Evolutionary conservation across 306 rosid genomes (phyloP).

Genomic region (Gastrolobium bilobum): DNA sequence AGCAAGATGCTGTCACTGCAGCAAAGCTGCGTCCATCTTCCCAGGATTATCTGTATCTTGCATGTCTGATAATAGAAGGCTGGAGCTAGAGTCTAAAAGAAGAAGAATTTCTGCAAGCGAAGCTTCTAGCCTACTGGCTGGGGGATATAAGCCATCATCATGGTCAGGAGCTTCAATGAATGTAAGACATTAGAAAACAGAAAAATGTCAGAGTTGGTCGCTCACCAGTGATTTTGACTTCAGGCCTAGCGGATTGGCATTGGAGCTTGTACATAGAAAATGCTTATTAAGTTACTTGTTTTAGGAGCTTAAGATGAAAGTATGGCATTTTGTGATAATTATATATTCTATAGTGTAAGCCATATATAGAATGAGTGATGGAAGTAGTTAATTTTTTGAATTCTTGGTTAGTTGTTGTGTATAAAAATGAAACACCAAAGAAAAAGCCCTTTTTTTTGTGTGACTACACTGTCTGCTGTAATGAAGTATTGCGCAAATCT

Average conservation of each 20-base stretch:
- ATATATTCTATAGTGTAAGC: background rate
- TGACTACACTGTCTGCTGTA: no score
- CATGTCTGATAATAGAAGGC: slow-evolving; percentile 52
- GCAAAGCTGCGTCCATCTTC: slow-evolving; percentile 67
- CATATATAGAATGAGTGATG: slow-evolving; percentile 23
- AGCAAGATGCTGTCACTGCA: slow-evolving; percentile 69
- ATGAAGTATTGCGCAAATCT: background rate
- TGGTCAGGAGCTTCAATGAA: slow-evolving; percentile 59
- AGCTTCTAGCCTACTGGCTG: slow-evolving; percentile 65
- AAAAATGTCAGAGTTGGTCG: background rate
- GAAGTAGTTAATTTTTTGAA: slow-evolving; percentile 2
- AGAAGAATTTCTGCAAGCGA: slow-evolving; percentile 72
- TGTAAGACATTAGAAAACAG: slow-evolving; percentile 45
- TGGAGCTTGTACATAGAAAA: slow-evolving; percentile 38
- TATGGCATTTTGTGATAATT: slow-evolving; percentile 7
- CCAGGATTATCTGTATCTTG: slow-evolving; percentile 59
- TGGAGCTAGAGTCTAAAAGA: slow-evolving; percentile 74
- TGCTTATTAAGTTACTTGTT: slow-evolving; percentile 13
- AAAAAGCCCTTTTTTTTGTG: background rate
- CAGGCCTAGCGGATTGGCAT: background rate
- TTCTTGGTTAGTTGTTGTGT: background rate
- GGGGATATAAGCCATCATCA: slow-evolving; percentile 69
- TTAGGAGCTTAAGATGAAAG: slow-evolving; percentile 19
- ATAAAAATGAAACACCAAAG: background rate
- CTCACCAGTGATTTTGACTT: background rate